A percentile compares a stretch with the other conserved stretches of the same genome.
phyloP scores from a whole-genome alignment of 164 flowering plant genomes.

The Euptelea pleiosperma region DNA sequence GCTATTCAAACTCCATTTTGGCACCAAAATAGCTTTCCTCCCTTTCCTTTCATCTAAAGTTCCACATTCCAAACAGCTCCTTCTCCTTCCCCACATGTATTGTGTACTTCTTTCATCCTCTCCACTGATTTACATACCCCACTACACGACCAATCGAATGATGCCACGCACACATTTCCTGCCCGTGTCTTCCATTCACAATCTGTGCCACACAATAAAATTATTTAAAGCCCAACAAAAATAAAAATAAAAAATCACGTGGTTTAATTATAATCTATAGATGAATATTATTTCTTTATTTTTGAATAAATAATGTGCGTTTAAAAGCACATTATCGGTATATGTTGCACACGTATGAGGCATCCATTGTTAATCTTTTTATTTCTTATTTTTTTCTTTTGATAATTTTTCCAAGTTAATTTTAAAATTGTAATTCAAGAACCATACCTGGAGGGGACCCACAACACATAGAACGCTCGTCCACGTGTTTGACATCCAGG shows the following conservation, averaged over 20 bases:
- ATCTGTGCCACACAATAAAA: slow-evolving; percentile 27
- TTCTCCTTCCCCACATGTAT: slow-evolving; percentile 68
- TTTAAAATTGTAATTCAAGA: too few relatives aligned
- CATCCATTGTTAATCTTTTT: too few relatives aligned
- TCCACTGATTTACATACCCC: slow-evolving; percentile 83
- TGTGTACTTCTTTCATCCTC: slow-evolving; percentile 62
- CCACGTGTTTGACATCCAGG: slow-evolving; percentile 69
- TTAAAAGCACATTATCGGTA: not conserved
- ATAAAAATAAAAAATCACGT: not conserved
- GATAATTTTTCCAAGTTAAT: too few relatives aligned
- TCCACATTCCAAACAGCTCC: slow-evolving; percentile 59
- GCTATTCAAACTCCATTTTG: too few relatives aligned
- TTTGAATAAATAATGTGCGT: too few relatives aligned
- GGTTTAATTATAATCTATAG: not conserved
- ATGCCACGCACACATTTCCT: slow-evolving; percentile 70
- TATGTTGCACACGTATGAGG: not conserved
- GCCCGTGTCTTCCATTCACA: slow-evolving; percentile 73
- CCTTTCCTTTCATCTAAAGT: slow-evolving; percentile 12
- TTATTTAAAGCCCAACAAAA: not conserved
- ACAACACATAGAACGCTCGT: slow-evolving; percentile 72
- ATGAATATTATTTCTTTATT: not conserved
- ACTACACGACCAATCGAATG: slow-evolving; percentile 90
- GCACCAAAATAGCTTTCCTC: too few relatives aligned
- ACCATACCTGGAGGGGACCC: slow-evolving; percentile 79
- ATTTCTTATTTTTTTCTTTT: too few relatives aligned